phyloP scores from a whole-genome alignment of 306 rosid genomes.

The Casuarina glauca region DNA sequence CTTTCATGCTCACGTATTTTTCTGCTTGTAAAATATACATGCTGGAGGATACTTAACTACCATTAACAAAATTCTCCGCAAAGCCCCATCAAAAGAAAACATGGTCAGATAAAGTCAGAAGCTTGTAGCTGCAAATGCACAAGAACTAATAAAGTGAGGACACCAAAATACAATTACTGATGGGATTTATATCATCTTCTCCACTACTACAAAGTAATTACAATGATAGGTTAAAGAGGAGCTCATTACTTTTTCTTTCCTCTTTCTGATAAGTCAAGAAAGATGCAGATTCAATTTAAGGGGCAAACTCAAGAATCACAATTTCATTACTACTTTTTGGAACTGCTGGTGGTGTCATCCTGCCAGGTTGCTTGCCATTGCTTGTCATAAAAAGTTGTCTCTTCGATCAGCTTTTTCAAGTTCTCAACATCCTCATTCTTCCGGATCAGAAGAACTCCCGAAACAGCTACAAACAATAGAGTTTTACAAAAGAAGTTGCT shows the following conservation, averaged over 20 bases:
- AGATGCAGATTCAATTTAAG: background rate
- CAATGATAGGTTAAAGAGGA: background rate
- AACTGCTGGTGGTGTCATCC: constrained; percentile 61
- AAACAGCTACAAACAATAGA: constrained; percentile 76
- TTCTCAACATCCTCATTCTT: constrained; percentile 89
- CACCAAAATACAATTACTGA: background rate
- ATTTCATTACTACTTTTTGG: constrained; percentile 44
- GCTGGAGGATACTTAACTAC: background rate
- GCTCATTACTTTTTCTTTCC: background rate
- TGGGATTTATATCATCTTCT: constrained; percentile 4
- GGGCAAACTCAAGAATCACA: constrained; percentile 16
- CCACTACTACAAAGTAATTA: constrained; percentile 5
- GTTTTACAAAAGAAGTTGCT: constrained; percentile 94
- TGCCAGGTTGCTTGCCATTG: constrained; percentile 99
- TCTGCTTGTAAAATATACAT: background rate
- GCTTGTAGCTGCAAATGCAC: background rate
- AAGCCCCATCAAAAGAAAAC: background rate
- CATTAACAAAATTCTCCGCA: background rate
- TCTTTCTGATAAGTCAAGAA: background rate
- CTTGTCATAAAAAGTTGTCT: constrained; percentile 97
- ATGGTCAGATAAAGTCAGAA: background rate
- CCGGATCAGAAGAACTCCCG: constrained; percentile 86
- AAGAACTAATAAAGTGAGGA: background rate
- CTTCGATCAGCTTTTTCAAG: constrained; percentile 81
- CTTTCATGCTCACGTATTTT: background rate